A percentile compares a stretch with the other conserved stretches of the same genome.
phyloP scores from a whole-genome alignment of 768 basidiomycete species.

The Boletus pseudo-olivaceus region DNA sequence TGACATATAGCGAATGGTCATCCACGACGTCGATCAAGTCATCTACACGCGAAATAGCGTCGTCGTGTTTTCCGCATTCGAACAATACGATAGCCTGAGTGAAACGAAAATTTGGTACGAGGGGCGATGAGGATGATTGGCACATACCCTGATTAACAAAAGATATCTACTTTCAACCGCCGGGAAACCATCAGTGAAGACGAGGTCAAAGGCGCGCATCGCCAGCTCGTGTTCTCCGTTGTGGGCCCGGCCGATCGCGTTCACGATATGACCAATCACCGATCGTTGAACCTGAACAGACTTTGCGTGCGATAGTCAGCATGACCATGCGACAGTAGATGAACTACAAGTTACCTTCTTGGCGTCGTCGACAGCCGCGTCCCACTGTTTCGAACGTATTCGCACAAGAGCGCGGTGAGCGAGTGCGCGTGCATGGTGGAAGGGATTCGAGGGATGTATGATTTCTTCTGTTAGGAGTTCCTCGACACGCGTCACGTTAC shows the following conservation, averaged over 20 bases:
- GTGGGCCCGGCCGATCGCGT: neutral
- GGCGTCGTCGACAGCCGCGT: conserved; percentile 3
- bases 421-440: neutral
- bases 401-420: too few species aligned
- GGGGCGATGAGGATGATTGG: fast-evolving
- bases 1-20: neutral
- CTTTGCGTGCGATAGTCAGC: neutral
- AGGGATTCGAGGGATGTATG: too few species aligned
- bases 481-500: neutral
- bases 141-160: conserved; percentile 9
- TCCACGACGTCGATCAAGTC: neutral
- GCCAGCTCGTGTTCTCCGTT: neutral
- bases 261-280: conserved; percentile 8
- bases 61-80: conserved; percentile 3
- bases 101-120: neutral
- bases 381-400: too few species aligned
- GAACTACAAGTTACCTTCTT: neutral
- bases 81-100: conserved; percentile 5
- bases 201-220: conserved; percentile 7
- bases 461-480: neutral
- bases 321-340: too few species aligned
- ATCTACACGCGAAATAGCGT: conserved; percentile 6
- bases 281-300: conserved; percentile 8
- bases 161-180: conserved; percentile 7
- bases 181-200: neutral